Conservation (phyloP, 1,139 yeast species). For the Candida sojae region DNA sequence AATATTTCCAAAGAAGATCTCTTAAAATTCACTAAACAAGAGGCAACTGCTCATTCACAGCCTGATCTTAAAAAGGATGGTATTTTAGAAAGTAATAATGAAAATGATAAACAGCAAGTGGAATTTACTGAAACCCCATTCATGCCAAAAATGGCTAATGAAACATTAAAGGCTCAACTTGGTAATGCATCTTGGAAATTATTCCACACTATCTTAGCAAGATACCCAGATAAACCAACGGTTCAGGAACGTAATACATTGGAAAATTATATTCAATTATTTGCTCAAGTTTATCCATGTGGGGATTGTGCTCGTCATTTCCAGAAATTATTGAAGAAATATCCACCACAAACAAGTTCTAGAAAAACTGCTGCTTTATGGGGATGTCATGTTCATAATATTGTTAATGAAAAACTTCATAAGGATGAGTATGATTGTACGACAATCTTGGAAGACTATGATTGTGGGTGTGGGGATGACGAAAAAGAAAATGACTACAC, state of each 20-base stretch:
- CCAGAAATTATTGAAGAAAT: conserved; percentile 60
- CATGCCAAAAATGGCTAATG: conserved; percentile 83
- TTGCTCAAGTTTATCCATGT: conserved; percentile 85
- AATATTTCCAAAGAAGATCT: conserved; percentile 5
- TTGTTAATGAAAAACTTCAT: conserved; percentile 70
- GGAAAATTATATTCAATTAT: conserved; percentile 51
- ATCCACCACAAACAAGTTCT: conserved; percentile 82
- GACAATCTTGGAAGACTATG: conserved; percentile 82
- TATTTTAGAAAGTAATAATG: neutral
- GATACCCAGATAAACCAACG: conserved; percentile 85
- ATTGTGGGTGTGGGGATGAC: conserved; percentile 92
- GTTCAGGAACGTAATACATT: conserved; percentile 63
- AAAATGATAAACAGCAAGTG: neutral
- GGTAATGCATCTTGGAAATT: conserved; percentile 90
- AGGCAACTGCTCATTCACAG: neutral
- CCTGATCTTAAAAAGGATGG: conserved; percentile 1
- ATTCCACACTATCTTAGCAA: conserved; percentile 86
- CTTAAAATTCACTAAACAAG: conserved; percentile 3
- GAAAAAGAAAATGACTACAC: conserved; percentile 48
- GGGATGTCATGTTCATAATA: conserved; percentile 96
- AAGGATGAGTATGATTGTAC: conserved; percentile 83
- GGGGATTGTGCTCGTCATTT: conserved; percentile 97
- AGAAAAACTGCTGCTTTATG: conserved; percentile 86
- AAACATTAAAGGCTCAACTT: conserved; percentile 63
- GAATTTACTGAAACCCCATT: conserved; percentile 53